These are phyloP conservation scores for Solanum commersonii DNA, from an alignment of 257 asterid species.

Conservation along the genomic window DNA sequence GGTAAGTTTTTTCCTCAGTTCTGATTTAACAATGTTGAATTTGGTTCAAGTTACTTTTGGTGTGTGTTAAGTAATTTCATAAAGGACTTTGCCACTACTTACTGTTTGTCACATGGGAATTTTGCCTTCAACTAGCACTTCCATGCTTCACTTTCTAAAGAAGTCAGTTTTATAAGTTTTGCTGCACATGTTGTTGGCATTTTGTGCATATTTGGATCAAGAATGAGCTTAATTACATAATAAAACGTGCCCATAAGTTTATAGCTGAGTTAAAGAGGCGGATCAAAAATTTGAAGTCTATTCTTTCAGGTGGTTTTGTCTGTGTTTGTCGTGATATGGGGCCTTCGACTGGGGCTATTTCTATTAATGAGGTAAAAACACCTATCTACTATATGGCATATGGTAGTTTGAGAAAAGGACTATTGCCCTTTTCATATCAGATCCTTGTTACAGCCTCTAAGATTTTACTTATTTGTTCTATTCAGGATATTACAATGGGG, in stretches of 20 bases:
- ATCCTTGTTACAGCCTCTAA: background rate
- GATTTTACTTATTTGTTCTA: background rate
- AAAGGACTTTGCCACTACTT: background rate
- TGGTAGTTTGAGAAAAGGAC: background rate
- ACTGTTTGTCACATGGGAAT: background rate
- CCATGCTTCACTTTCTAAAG: background rate
- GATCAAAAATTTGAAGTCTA: background rate
- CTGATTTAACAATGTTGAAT: background rate
- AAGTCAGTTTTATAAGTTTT: background rate
- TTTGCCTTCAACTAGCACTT: background rate
- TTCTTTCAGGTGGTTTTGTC: conserved; percentile 68
- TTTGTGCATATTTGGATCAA: background rate
- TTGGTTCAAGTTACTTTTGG: background rate
- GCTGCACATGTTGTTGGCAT: background rate
- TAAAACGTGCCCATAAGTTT: background rate
- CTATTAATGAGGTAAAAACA: conserved; percentile 66
- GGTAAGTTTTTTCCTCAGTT: conserved; percentile 25
- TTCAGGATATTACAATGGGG: conserved; percentile 87
- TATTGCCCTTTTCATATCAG: background rate
- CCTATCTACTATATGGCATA: background rate
- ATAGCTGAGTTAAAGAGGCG: background rate
- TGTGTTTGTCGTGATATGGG: conserved; percentile 72
- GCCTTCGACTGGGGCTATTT: conserved; percentile 82
- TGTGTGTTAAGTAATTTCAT: background rate
- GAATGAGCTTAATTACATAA: background rate